Evolutionary conservation across 2,329 filamentous ascomycete species (phyloP).

Genomic region (Pseudogymnoascus sp.): DNA sequence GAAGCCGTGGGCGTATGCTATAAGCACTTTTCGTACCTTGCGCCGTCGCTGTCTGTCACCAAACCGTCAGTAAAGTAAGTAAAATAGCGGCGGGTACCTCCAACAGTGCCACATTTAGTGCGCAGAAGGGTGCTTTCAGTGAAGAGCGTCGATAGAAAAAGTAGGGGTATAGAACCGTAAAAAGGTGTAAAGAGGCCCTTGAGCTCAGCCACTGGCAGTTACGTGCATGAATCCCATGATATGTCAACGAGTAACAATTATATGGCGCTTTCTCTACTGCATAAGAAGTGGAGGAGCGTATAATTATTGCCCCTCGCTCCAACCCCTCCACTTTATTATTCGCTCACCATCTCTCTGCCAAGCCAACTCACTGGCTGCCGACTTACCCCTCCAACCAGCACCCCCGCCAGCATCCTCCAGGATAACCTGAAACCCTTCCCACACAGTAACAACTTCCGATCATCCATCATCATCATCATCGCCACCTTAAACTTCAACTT

Average conservation of each 20-base stretch:
- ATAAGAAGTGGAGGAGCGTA: neutral
- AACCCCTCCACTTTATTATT: conserved; percentile 7
- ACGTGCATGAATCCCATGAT: conserved; percentile 6
- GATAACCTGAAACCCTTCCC: conserved; percentile 3
- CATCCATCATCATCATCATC: neutral
- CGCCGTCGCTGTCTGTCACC: neutral
- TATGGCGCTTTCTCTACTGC: conserved; percentile 1
- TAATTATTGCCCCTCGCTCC: conserved; percentile 1
- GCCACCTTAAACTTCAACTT: neutral
- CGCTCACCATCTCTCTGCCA: neutral
- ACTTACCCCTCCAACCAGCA: conserved; percentile 4
- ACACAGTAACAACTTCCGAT: neutral
- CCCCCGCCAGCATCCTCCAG: neutral
- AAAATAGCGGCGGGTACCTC: neutral
- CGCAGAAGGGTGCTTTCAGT: neutral
- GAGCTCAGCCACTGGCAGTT: neutral
- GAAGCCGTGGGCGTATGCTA: neutral
- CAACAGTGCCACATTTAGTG: neutral
- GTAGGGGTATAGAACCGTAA: neutral
- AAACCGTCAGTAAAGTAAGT: neutral
- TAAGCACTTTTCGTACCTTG: neutral
- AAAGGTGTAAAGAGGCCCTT: neutral
- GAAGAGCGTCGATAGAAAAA: neutral
- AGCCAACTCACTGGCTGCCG: neutral
- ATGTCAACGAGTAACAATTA: conserved; percentile 6